These are phyloP conservation scores for Onygena corvina DNA, from an alignment of 2,329 filamentous ascomycete genomes.

Conservation along the genomic window DNA sequence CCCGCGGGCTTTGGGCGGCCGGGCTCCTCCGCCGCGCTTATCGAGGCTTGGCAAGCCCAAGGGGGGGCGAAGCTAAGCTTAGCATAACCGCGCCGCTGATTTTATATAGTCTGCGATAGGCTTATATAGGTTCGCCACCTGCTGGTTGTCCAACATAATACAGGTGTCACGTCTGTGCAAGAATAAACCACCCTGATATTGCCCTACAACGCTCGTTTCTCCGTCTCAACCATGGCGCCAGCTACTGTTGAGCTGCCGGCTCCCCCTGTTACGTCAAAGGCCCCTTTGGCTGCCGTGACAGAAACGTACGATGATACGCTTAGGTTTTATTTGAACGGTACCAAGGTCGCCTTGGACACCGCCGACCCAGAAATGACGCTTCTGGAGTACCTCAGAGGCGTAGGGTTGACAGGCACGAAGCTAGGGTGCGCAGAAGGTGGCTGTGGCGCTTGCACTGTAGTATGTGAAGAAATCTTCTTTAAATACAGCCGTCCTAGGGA, in stretches of 20 bases:
- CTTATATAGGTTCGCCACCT: not conserved
- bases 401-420: constrained; percentile 91
- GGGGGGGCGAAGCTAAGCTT: constrained; percentile 5
- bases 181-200: not conserved
- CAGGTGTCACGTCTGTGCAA: not conserved
- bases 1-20: too few species aligned
- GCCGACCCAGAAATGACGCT: constrained; percentile 86
- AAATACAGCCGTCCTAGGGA: not conserved
- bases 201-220: not conserved
- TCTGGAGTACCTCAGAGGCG: constrained; percentile 81
- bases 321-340: constrained; percentile 89
- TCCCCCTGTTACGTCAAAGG: constrained; percentile 24
- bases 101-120: too few species aligned
- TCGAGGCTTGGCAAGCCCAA: too few species aligned
- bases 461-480: constrained; percentile 27
- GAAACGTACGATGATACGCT: constrained; percentile 74
- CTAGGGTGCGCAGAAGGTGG: constrained; percentile 93
- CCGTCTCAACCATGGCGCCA: constrained; percentile 46
- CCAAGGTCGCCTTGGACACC: constrained; percentile 70
- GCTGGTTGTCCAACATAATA: not conserved
- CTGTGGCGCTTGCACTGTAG: constrained; percentile 91
- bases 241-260: constrained; percentile 39
- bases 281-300: constrained; percentile 51
- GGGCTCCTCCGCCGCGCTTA: too few species aligned
- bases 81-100: constrained; percentile 1